Percentiles rank a stretch among this genome's conserved stretches.
Conservation (phyloP, 169 alveolate genomes). For the Plasmodium coatneyi region DNA sequence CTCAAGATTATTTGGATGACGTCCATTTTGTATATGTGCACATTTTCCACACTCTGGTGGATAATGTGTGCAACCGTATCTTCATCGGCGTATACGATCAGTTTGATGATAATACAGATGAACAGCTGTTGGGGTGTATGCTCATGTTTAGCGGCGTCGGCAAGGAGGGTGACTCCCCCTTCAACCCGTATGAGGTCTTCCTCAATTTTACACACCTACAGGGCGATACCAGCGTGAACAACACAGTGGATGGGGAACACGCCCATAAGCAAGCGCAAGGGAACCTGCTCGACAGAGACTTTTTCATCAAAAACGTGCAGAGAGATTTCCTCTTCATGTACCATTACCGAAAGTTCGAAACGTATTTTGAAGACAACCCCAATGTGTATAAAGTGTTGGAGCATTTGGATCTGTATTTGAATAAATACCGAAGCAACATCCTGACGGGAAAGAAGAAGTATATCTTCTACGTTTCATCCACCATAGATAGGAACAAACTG, state of each 20-base stretch:
- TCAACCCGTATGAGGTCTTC: slow-evolving; percentile 37
- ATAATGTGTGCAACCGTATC: slow-evolving; percentile 52
- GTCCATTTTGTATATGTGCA: slow-evolving; percentile 37
- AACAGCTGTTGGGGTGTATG: slow-evolving; percentile 6
- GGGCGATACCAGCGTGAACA: neutral
- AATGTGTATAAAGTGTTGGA: slow-evolving; percentile 60
- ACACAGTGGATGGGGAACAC: neutral
- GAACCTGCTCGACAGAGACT: slow-evolving; percentile 17
- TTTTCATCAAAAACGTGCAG: slow-evolving; percentile 26
- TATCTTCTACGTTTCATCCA: slow-evolving; percentile 30
- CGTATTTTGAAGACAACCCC: slow-evolving; percentile 43
- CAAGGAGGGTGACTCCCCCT: neutral
- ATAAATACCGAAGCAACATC: slow-evolving; percentile 48
- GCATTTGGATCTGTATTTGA: slow-evolving; percentile 40
- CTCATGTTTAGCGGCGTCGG: slow-evolving; percentile 64
- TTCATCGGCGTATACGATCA: slow-evolving; percentile 55
- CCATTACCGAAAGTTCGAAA: slow-evolving; percentile 59
- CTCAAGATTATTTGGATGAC: slow-evolving; percentile 55
- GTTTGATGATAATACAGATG: slow-evolving; percentile 29
- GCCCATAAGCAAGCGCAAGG: neutral
- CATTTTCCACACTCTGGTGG: slow-evolving; percentile 52
- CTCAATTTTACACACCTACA: slow-evolving; percentile 16
- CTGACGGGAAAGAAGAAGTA: slow-evolving; percentile 47
- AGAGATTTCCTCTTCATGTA: slow-evolving; percentile 52
- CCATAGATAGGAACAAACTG: slow-evolving; percentile 62